Evolutionary conservation across 176 grass and related monocot species (phyloP).

Genomic region (Carex scoparia): DNA sequence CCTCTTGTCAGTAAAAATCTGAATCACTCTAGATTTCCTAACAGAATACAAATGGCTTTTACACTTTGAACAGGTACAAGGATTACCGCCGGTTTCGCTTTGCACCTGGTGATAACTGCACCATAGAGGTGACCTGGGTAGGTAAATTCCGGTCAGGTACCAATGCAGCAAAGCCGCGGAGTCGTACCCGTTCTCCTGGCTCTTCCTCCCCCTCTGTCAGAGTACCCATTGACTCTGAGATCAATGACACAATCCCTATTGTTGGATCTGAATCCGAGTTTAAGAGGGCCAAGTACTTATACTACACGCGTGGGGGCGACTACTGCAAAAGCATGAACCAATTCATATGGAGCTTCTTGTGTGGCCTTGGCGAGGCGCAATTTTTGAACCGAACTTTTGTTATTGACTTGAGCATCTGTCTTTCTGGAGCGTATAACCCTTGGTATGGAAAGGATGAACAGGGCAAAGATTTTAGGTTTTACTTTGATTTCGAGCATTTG

Average conservation of each 20-base stretch:
- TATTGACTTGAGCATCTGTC: slow-evolving; percentile 72
- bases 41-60: not conserved
- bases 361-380: slow-evolving; percentile 85
- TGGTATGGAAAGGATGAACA: slow-evolving; percentile 67
- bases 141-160: slow-evolving; percentile 83
- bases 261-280: slow-evolving; percentile 80
- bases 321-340: slow-evolving; percentile 99
- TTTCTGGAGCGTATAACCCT: slow-evolving; percentile 59
- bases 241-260: slow-evolving; percentile 76
- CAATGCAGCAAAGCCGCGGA: slow-evolving; percentile 51
- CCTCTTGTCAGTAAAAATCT: not conserved
- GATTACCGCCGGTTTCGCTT: slow-evolving; percentile 81
- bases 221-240: slow-evolving; percentile 43
- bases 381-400: slow-evolving; percentile 90
- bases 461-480: slow-evolving; percentile 84
- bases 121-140: slow-evolving; percentile 38
- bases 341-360: slow-evolving; percentile 86
- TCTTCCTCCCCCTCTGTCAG: not conserved
- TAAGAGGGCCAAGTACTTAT: slow-evolving; percentile 61
- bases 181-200: not conserved
- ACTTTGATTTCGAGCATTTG: slow-evolving; percentile 93
- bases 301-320: slow-evolving; percentile 84
- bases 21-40: not conserved
- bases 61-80: slow-evolving; percentile 33
- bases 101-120: slow-evolving; percentile 44